Evolutionary conservation across 768 basidiomycete species (phyloP).

Genomic region (Leccinum subtestaceum): DNA sequence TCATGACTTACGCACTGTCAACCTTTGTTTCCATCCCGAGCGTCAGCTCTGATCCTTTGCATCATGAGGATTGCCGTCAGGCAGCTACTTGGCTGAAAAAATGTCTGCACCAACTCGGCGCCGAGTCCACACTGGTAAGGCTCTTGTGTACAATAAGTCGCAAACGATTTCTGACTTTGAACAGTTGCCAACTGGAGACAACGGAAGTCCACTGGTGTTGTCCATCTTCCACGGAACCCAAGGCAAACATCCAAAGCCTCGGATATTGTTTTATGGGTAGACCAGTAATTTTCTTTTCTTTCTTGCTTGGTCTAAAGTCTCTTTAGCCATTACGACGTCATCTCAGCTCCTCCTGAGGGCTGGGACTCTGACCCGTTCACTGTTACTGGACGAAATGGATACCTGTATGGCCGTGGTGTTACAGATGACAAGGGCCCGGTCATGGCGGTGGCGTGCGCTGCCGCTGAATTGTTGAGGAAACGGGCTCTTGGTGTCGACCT

Average conservation of each 20-base stretch:
- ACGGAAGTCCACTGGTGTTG: slow-evolving; percentile 83
- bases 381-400: slow-evolving; percentile 81
- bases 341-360: slow-evolving; percentile 66
- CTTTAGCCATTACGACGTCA: slow-evolving; percentile 92
- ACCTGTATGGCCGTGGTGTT: slow-evolving; percentile 86
- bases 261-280: slow-evolving; percentile 90
- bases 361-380: slow-evolving; percentile 87
- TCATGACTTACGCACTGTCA: slow-evolving; percentile 73
- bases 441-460: slow-evolving; percentile 87
- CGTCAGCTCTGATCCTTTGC: slow-evolving; percentile 63
- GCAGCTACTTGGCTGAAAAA: slow-evolving; percentile 92
- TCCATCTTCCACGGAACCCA: slow-evolving; percentile 80
- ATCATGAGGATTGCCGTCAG: slow-evolving; percentile 88
- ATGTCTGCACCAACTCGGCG: slow-evolving; percentile 84
- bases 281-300: slow-evolving; percentile 6
- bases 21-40: slow-evolving; percentile 89
- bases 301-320: neutral
- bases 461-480: slow-evolving; percentile 69
- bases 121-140: slow-evolving; percentile 69
- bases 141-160: neutral
- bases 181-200: slow-evolving; percentile 75
- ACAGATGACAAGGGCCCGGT: slow-evolving; percentile 97
- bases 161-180: neutral
- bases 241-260: slow-evolving; percentile 54
- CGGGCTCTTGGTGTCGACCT: slow-evolving; percentile 82